Evolutionary conservation across 108 stramenopile species (phyloP).

Genomic region (Nannochloropsis gaditana): DNA sequence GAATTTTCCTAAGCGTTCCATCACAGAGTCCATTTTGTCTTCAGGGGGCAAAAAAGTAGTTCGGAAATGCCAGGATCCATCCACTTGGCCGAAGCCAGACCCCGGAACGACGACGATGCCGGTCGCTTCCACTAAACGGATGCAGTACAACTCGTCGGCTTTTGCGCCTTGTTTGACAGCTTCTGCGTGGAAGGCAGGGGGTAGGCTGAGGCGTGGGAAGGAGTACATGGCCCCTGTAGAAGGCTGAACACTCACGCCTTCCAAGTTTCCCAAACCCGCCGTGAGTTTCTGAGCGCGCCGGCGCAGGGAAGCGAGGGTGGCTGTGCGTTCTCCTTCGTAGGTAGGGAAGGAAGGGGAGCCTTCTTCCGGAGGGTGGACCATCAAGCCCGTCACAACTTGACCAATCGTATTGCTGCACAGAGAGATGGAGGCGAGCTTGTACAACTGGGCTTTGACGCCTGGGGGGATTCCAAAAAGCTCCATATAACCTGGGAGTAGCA

Average conservation of each 20-base stretch:
- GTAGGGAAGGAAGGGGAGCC: conserved; percentile 66
- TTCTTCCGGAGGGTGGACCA: conserved; percentile 71
- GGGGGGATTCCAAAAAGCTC: conserved; percentile 68
- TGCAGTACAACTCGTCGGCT: conserved; percentile 79
- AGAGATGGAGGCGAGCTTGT: conserved; percentile 76
- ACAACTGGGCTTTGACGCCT: conserved; percentile 70
- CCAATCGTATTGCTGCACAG: conserved; percentile 78
- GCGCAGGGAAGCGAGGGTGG: conserved; percentile 63
- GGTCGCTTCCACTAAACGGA: conserved; percentile 73
- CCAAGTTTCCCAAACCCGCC: neutral
- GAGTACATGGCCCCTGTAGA: conserved; percentile 74
- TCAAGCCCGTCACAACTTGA: conserved; percentile 81
- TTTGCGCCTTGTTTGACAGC: conserved; percentile 60
- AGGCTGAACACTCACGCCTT: neutral
- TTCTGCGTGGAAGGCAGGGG: conserved; percentile 63
- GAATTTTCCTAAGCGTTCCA: neutral
- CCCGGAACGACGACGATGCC: conserved; percentile 95
- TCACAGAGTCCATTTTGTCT: conserved; percentile 39
- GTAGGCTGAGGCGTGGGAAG: conserved; percentile 79
- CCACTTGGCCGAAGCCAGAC: conserved; percentile 85
- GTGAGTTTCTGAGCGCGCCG: conserved; percentile 34
- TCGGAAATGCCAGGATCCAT: conserved; percentile 85
- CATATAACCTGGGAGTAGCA: conserved; percentile 62
- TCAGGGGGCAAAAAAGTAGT: conserved; percentile 92
- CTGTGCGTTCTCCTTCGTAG: conserved; percentile 59